phyloP scores from a whole-genome alignment of 108 stramenopile genomes.

The Fistulifera pelliculosa region DNA sequence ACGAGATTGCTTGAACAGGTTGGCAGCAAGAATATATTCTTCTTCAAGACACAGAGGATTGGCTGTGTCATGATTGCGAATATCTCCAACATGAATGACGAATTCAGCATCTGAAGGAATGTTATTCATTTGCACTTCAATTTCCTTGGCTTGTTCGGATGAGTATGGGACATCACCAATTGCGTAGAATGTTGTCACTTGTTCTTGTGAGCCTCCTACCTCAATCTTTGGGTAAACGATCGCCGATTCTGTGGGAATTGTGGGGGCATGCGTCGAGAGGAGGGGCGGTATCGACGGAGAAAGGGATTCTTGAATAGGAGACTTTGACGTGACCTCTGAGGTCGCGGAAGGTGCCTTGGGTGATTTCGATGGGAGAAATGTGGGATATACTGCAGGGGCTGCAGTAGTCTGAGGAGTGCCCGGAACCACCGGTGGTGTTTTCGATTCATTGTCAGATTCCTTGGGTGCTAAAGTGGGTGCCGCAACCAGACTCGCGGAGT shows the following conservation, averaged over 20 bases:
- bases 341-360: no score
- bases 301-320: no score
- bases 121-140: conserved; percentile 10
- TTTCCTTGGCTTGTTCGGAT: conserved; percentile 1
- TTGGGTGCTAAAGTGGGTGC: neutral
- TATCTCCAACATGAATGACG: conserved; percentile 62
- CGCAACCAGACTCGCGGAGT: no score
- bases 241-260: no score
- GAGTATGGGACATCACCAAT: conserved; percentile 32
- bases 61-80: conserved; percentile 18
- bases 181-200: conserved; percentile 14
- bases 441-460: neutral
- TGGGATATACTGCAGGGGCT: neutral
- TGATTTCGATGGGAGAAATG: no score
- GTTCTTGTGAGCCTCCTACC: neutral
- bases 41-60: conserved; percentile 23
- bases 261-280: no score
- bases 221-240: no score
- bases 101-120: conserved; percentile 50
- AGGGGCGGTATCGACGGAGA: no score
- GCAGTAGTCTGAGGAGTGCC: neutral
- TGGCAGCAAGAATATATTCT: conserved; percentile 36
- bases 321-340: no score
- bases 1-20: conserved; percentile 36
- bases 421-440: neutral